Conservation (phyloP, 179 eudicot genomes). For the Amaranthus tricolor region DNA sequence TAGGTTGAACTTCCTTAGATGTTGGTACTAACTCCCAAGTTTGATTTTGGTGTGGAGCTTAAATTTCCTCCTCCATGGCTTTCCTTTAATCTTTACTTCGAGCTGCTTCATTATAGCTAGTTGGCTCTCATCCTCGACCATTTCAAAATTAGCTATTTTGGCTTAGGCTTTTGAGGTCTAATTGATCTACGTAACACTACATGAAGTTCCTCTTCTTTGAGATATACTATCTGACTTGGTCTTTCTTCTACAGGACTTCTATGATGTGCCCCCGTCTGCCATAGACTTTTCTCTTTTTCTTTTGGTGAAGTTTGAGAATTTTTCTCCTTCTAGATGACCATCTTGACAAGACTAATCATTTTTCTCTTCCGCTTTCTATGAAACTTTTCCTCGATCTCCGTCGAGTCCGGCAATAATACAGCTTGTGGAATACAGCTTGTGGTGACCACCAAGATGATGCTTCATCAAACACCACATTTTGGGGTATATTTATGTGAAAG, state of each 20-base stretch:
- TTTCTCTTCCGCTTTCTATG: neutral
- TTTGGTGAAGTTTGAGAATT: neutral
- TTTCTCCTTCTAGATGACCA: neutral
- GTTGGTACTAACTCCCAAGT: too few species aligned
- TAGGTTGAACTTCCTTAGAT: too few species aligned
- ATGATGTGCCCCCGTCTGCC: neutral
- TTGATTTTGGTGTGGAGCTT: too few species aligned
- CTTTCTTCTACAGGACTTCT: neutral
- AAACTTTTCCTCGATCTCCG: conserved; percentile 1
- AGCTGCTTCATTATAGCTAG: neutral
- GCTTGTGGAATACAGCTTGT: conserved; percentile 10
- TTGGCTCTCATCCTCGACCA: neutral
- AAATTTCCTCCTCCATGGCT: neutral
- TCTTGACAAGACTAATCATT: neutral
- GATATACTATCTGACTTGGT: neutral
- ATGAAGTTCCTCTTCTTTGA: neutral
- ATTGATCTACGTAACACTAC: neutral
- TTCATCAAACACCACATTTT: too few species aligned
- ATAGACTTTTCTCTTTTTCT: neutral
- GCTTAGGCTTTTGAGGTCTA: neutral
- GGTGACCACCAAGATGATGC: neutral
- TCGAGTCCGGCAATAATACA: neutral
- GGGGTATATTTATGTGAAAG: too few species aligned
- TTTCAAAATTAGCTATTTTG: neutral
- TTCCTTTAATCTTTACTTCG: neutral